Percentiles rank a stretch among this genome's conserved stretches.
Evolutionary conservation across 257 asterid species (phyloP).

Genomic region (Primulina tabacum): DNA sequence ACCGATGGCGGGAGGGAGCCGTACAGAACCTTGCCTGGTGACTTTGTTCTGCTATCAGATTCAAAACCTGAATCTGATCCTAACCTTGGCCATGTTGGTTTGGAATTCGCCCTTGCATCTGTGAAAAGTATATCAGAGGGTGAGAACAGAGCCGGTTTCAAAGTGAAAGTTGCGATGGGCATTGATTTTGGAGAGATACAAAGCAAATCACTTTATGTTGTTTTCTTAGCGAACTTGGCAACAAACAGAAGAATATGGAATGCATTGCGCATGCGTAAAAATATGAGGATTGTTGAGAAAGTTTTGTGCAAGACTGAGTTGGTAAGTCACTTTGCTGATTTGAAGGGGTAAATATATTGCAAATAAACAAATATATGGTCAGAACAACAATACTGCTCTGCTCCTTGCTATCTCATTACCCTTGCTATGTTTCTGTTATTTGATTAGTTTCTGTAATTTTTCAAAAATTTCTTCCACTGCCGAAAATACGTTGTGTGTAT

Average conservation of each 20-base stretch:
- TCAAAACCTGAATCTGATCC: slow-evolving; percentile 34
- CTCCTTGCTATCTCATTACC: neutral
- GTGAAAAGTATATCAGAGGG: slow-evolving; percentile 30
- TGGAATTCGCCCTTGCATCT: slow-evolving; percentile 39
- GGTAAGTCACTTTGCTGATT: slow-evolving; percentile 33
- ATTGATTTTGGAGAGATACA: slow-evolving; percentile 16
- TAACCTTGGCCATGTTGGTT: slow-evolving; percentile 32
- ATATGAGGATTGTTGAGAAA: slow-evolving; percentile 32
- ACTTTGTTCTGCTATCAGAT: slow-evolving; percentile 38
- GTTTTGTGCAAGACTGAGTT: slow-evolving; percentile 25
- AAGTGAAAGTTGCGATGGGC: slow-evolving; percentile 22
- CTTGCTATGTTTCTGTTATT: neutral
- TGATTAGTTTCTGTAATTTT: neutral
- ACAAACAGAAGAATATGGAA: slow-evolving; percentile 50
- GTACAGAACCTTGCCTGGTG: slow-evolving; percentile 53
- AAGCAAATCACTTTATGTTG: slow-evolving; percentile 26
- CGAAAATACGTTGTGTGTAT: neutral
- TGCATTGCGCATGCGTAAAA: slow-evolving; percentile 33
- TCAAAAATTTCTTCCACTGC: neutral
- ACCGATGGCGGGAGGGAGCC: slow-evolving; percentile 35
- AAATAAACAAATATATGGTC: neutral
- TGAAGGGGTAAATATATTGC: neutral
- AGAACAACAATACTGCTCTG: neutral
- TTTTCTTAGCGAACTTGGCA: slow-evolving; percentile 39
- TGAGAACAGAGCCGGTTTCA: slow-evolving; percentile 27